Evolutionary conservation across 2,329 filamentous ascomycete genomes (phyloP).

Genomic region (Scedosporium minutisporum): DNA sequence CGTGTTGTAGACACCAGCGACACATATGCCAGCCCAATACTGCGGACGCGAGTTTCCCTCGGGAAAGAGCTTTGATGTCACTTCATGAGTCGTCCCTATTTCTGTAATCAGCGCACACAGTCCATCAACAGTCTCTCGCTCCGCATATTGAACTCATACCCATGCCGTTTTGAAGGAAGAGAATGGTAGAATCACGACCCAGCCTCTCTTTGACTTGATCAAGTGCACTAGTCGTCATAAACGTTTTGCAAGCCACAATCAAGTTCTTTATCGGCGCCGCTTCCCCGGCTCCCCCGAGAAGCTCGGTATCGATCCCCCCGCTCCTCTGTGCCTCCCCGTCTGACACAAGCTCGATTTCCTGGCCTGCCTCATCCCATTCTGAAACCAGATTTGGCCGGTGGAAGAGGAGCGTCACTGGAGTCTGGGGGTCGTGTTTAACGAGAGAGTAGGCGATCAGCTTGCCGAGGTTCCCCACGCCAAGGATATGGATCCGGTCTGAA

Average conservation of each 20-base stretch:
- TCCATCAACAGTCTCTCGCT: not conserved
- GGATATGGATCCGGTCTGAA: constrained; percentile 55
- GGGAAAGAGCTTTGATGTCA: constrained; percentile 1
- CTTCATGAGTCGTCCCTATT: constrained; percentile 1
- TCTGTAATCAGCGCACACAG: not conserved
- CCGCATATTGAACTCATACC: not conserved
- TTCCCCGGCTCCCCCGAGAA: constrained; percentile 34
- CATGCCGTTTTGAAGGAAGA: constrained; percentile 7
- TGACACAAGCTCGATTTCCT: constrained; percentile 34
- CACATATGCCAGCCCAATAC: constrained; percentile 4
- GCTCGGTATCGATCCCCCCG: constrained; percentile 39
- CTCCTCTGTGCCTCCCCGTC: constrained; percentile 19
- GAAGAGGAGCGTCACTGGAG: constrained; percentile 73
- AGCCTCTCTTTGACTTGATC: not conserved
- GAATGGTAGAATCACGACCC: not conserved
- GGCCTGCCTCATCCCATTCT: constrained; percentile 31
- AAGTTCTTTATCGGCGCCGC: not conserved
- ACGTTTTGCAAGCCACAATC: constrained; percentile 6
- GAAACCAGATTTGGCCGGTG: constrained; percentile 45
- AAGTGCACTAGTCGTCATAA: not conserved
- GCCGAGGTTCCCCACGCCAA: constrained; percentile 76
- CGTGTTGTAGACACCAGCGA: constrained; percentile 17
- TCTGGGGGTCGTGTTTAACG: constrained; percentile 45
- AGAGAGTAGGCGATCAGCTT: constrained; percentile 68
- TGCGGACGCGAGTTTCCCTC: not conserved